Base-by-base conservation (phyloP, 306 rosid species). In the Prunus salicina region DNA sequence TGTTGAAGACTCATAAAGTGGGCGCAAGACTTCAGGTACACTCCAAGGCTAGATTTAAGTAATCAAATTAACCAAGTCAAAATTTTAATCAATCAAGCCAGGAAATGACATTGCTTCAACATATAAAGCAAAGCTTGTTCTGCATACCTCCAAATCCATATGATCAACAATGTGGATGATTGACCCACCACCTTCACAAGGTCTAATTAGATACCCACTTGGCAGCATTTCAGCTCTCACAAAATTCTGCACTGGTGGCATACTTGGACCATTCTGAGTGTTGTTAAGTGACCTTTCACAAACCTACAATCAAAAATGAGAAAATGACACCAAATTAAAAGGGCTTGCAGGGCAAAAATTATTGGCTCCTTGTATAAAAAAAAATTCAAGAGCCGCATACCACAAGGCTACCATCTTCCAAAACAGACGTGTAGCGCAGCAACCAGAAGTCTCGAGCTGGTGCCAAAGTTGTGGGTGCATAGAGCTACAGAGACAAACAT, bases 371-470 rank as follows among this genome's bases (percentile, higher is more conserved):
- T 8, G 11, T 14, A 28, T 6, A 0, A 46, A 25, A 71, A 27
- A 27, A 78, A 24, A 85, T 53, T 46, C 12, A 67, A 27, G 27
- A 67, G 61, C 13, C 22, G 66, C 93, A 28, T 87, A 91, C 98
- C 96, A 92, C 99, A 66, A 95, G 99, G 81, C 99, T 95, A 56
- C 98, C 98, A 55, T 95, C 99, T 84, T 95, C 98, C 89, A 92
- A 69, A 83, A 89, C 87, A 49, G 98, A 95, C 20, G 98, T 95
- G 86, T 92, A 95, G 84, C 98, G 97, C 86, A 95, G 84, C 90
- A 95, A 84, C 99, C 98, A 95, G 87, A 95, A 92, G 84, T 95
- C 99, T 49, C 99, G 99, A 77, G 93, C 99, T 64, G 99, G 98
- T 19, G 99, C 99, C 78, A 95, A 69, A 71, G 99, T 95, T 56